Percentiles rank a stretch among this genome's conserved stretches.
These are phyloP conservation scores for Cardiospermum halicacabum DNA, from an alignment of 345 rosid genomes.

Conservation along the genomic window DNA sequence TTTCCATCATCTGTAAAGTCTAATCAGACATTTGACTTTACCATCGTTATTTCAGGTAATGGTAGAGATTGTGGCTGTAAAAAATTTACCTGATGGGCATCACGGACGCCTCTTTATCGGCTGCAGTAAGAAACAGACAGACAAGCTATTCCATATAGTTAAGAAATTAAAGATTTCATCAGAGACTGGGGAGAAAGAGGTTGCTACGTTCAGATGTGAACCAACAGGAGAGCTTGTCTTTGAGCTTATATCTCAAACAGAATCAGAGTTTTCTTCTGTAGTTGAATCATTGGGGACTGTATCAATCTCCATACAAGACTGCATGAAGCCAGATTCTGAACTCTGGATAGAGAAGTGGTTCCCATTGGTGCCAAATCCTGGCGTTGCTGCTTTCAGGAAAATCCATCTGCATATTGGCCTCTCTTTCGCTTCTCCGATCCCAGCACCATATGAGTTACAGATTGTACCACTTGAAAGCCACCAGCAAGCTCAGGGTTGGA, in stretches of 20 bases:
- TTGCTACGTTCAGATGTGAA: conserved; percentile 22
- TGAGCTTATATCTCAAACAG: conserved; percentile 11
- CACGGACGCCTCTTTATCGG: conserved; percentile 9
- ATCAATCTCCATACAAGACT: conserved; percentile 21
- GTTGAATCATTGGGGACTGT: conserved; percentile 17
- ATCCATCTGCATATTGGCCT: conserved; percentile 20
- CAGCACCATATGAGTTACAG: conserved; percentile 20
- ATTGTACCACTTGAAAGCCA: conserved; percentile 2
- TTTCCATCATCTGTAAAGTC: background rate
- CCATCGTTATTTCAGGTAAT: conserved; percentile 3
- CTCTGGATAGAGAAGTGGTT: conserved; percentile 30
- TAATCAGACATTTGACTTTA: background rate
- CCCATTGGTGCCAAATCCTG: conserved; percentile 12
- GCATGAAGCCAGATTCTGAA: conserved; percentile 16
- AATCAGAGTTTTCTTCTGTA: background rate
- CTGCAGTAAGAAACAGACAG: conserved; percentile 17
- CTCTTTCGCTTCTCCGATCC: conserved; percentile 27
- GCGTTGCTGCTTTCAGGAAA: conserved; percentile 3
- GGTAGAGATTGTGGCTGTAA: conserved; percentile 19
- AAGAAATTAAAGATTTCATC: conserved; percentile 21
- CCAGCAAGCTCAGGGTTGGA: conserved; percentile 2
- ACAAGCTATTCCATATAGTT: conserved; percentile 8
- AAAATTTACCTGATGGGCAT: conserved; percentile 4
- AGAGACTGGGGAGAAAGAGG: conserved; percentile 14
- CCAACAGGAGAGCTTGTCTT: conserved; percentile 26